phyloP scores from a whole-genome alignment of 2,329 filamentous ascomycete genomes.

The Penicillium janthinellum region DNA sequence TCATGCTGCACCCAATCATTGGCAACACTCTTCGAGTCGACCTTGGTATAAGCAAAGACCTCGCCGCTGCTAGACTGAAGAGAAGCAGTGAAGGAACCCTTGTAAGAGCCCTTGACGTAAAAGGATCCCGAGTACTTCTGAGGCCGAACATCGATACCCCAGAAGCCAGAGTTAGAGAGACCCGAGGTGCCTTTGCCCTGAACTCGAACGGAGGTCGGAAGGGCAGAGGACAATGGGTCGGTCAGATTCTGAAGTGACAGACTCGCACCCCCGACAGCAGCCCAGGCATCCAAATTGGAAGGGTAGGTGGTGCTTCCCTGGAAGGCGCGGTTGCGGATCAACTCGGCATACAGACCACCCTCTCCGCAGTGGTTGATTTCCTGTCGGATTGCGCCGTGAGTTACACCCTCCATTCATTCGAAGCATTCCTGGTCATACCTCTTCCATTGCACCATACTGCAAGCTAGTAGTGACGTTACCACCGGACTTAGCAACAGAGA shows the following conservation, averaged over 20 bases:
- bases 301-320: constrained; percentile 35
- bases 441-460: constrained; percentile 37
- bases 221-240: constrained; percentile 48
- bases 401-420: not conserved
- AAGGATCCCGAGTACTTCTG: constrained; percentile 56
- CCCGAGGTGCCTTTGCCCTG: constrained; percentile 48
- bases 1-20: constrained; percentile 45
- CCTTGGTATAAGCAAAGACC: constrained; percentile 33
- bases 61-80: constrained; percentile 44
- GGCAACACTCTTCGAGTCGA: constrained; percentile 42
- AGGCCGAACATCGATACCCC: constrained; percentile 54
- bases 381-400: constrained; percentile 11
- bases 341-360: constrained; percentile 40
- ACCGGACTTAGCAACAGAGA: constrained; percentile 33
- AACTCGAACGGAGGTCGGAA: constrained; percentile 48
- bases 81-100: constrained; percentile 39
- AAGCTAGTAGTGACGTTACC: constrained; percentile 31
- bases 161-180: constrained; percentile 54
- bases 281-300: constrained; percentile 35
- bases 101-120: constrained; percentile 47
- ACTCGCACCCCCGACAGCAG: constrained; percentile 30
- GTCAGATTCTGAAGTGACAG: constrained; percentile 41
- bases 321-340: constrained; percentile 40
- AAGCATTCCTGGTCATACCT: constrained; percentile 20
- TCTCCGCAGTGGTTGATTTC: constrained; percentile 38